These are phyloP conservation scores for Scheffersomyces illinoinensis DNA, from an alignment of 1,139 yeast species.

Conservation along the genomic window DNA sequence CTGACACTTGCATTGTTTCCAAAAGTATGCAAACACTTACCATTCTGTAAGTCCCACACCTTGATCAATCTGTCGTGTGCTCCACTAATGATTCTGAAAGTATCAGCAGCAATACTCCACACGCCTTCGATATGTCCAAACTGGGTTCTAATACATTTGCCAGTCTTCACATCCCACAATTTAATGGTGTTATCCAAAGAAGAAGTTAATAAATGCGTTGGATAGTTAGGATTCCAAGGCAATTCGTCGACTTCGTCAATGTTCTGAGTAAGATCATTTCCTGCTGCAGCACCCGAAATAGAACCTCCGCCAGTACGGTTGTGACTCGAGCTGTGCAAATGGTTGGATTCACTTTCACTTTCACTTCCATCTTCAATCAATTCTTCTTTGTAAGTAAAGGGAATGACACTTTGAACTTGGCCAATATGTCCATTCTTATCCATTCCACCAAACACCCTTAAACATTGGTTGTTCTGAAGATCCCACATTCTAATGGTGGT, in stretches of 20 bases:
- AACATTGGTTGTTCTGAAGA: slow-evolving; percentile 72
- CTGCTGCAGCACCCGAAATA: slow-evolving; percentile 21
- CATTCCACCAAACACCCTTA: slow-evolving; percentile 74
- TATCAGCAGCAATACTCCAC: slow-evolving; percentile 95
- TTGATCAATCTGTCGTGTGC: slow-evolving; percentile 89
- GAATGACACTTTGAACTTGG: slow-evolving; percentile 88
- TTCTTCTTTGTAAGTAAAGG: slow-evolving; percentile 64
- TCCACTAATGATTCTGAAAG: slow-evolving; percentile 89
- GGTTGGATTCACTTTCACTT: slow-evolving; percentile 23
- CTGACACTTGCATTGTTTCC: slow-evolving; percentile 74
- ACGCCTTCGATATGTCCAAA: slow-evolving; percentile 98
- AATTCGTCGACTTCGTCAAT: slow-evolving; percentile 29
- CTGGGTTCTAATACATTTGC: slow-evolving; percentile 86
- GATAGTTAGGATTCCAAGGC: slow-evolving; percentile 41
- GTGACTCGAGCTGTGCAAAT: slow-evolving; percentile 3
- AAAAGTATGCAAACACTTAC: slow-evolving; percentile 91
- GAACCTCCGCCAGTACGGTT: not conserved
- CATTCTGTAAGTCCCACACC: slow-evolving; percentile 94
- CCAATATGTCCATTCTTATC: slow-evolving; percentile 75
- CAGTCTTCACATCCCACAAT: slow-evolving; percentile 86
- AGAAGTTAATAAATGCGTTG: slow-evolving; percentile 83
- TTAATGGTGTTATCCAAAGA: slow-evolving; percentile 93
- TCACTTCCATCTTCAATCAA: slow-evolving; percentile 42
- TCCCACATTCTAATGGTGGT: slow-evolving; percentile 96
- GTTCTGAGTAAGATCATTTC: slow-evolving; percentile 30